phyloP scores from a whole-genome alignment of 148 eudicot species.

The Cornus kousa region DNA sequence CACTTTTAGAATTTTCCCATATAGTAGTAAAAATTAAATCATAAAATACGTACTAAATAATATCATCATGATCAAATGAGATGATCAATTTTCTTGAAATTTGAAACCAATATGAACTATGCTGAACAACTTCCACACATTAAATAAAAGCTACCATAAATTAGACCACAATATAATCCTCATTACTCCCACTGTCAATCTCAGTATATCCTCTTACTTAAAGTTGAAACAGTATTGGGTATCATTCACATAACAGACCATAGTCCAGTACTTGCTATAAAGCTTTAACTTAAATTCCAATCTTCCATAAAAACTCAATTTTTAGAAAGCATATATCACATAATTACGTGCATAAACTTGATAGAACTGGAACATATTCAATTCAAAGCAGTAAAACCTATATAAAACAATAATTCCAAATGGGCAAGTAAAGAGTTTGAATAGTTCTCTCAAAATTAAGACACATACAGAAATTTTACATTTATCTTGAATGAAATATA shows the following conservation, averaged over 20 bases:
- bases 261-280: too few species aligned
- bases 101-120: too few species aligned
- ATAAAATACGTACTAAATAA: not conserved
- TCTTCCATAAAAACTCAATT: too few species aligned
- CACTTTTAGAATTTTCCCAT: too few species aligned
- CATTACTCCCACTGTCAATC: too few species aligned
- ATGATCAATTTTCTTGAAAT: not conserved
- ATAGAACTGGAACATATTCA: not conserved
- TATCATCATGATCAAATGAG: not conserved
- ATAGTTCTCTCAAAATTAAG: not conserved
- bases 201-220: too few species aligned
- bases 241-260: too few species aligned
- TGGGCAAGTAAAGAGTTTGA: not conserved
- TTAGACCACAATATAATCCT: too few species aligned
- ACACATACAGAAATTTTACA: not conserved
- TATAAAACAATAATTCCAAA: not conserved
- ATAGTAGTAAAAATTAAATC: too few species aligned
- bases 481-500: not conserved
- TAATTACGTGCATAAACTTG: not conserved
- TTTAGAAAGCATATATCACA: not conserved
- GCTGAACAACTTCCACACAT: not conserved
- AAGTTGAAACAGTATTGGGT: too few species aligned
- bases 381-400: not conserved
- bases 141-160: too few species aligned
- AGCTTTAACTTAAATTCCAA: too few species aligned